phyloP scores from a whole-genome alignment of 2,329 filamentous ascomycete genomes.

The Furcasterigmium sp. region DNA sequence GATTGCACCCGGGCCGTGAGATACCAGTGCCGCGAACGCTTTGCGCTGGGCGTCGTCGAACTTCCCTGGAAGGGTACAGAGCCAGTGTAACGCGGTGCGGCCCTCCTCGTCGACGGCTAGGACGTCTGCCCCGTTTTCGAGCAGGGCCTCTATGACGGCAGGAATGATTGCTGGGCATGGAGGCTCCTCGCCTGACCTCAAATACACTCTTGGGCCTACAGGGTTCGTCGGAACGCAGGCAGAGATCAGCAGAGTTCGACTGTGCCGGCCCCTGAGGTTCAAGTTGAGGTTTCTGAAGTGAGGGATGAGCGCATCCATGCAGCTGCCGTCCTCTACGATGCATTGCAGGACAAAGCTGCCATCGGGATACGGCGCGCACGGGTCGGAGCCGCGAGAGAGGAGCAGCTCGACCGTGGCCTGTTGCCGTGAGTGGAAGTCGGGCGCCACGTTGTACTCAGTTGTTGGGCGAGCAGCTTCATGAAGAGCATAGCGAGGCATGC shows the following conservation, averaged over 20 bases:
- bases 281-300: neutral
- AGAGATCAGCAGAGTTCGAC: neutral
- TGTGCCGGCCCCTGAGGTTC: neutral
- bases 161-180: neutral
- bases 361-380: slow-evolving; percentile 11
- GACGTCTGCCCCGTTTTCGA: neutral
- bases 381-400: slow-evolving; percentile 19
- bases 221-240: neutral
- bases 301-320: neutral
- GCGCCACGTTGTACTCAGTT: neutral
- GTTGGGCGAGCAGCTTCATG: neutral
- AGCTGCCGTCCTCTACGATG: neutral
- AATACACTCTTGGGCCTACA: neutral
- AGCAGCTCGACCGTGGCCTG: slow-evolving; percentile 10
- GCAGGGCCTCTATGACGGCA: neutral
- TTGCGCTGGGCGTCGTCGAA: neutral
- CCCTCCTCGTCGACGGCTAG: slow-evolving; percentile 11
- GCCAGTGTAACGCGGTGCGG: slow-evolving; percentile 16
- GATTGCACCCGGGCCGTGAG: neutral
- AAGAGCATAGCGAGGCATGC: neutral
- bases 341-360: neutral
- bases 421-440: neutral
- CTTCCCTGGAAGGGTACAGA: neutral
- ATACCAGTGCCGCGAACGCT: neutral
- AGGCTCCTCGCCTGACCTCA: neutral